Evolutionary conservation across 2,329 filamentous ascomycete genomes (phyloP), one percentile per base, ranked within the genome.

Genomic region (Fusarium solani-melongenae): DNA sequence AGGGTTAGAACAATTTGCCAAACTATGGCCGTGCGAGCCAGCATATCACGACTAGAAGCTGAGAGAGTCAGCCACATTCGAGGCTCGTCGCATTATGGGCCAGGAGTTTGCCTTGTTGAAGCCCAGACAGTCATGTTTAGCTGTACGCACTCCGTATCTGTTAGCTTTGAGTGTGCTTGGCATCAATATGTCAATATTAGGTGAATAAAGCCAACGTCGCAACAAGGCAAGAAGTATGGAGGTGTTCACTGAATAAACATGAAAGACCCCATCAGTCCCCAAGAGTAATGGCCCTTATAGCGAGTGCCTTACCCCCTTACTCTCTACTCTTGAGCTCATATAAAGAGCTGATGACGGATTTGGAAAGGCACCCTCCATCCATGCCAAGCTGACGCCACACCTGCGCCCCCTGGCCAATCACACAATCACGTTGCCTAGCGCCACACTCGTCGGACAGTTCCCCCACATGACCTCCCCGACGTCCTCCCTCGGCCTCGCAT

Each of bases 391-490:
- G 61, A 57, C 74, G 76, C 76, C 72, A 78, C 76, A 67, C 8
- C 17, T 66, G 70, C 74, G 69, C 73, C 41, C 14, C 73, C 77
- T 70, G 70, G 70, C 62, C 72, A 71, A 73, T 61, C 27, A 14
- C 1, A 38, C 36, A 53, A 41, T 5, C 17, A 14, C 24, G 58
- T 39, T 68, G 73, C 76, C 72, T 71, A 65, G 65, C 76, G 76
- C 76, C 76, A 77, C 75, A 67, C 15, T 31, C 63, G 34, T 58
- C 67, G 22, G 57, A 63, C 60, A 14, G 22, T 31, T 51, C 27
- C 63, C 71, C 74, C 76, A 77, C 76, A 78, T 77, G 76, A 77
- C 76, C 64, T 31, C 67, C 67, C 61, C 24, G 10, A 68, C 55
- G 59, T 15, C 51, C 65, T 71, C 73, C 64, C 61, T 66, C 55